Evolutionary conservation across 345 rosid genomes (phyloP), one percentile per base, ranked within the genome.

Genomic region (Heritiera littoralis): DNA sequence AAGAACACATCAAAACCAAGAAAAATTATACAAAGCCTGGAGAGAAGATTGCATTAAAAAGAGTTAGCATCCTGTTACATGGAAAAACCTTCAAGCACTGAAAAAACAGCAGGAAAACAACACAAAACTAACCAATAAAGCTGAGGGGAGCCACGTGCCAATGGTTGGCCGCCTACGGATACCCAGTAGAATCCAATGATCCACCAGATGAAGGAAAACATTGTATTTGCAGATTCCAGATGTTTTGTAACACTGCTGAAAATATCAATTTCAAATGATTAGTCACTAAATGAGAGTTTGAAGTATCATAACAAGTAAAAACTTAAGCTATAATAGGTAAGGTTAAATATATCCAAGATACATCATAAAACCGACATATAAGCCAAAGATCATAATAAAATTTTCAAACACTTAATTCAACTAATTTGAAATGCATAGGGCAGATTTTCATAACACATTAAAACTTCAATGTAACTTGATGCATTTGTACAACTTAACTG

Each of bases 141-240:
- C 85, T 86, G 95, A 2, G 93, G 95, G 78, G 97, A 90, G 74
- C 74, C 85, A 54, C 60, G 88, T 49, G 95, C 91, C 86, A 96
- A 82, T 58, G 83, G 77, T 86, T 92, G 95, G 76, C 93, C 95
- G 80, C 97, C 97, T 23, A 95, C 95, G 77, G 99, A 94, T 63
- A 96, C 93, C 99, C 99, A 94, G 84, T 94, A 96, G 88, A 94
- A 96, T 49, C 99, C 99, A 86, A 94, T 87, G 90, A 94, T 92
- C 99, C 99, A 96, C 99, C 99, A 96, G 76, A 96, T 83, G 86
- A 96, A 96, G 1, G 98, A 96, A 80, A 96, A 91, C 94, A 96
- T 90, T n/a, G 99, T 94, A 81, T 94, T 96, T 49, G 97, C 98
- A 71, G 99, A 92, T 83, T 92, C 99, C 83, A 96, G 86, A 85